Percentiles rank a stretch among this genome's conserved stretches.
These are phyloP conservation scores for Actinomucor elegans DNA, from an alignment of 371 early-diverging fungal genomes.

Conservation along the genomic window DNA sequence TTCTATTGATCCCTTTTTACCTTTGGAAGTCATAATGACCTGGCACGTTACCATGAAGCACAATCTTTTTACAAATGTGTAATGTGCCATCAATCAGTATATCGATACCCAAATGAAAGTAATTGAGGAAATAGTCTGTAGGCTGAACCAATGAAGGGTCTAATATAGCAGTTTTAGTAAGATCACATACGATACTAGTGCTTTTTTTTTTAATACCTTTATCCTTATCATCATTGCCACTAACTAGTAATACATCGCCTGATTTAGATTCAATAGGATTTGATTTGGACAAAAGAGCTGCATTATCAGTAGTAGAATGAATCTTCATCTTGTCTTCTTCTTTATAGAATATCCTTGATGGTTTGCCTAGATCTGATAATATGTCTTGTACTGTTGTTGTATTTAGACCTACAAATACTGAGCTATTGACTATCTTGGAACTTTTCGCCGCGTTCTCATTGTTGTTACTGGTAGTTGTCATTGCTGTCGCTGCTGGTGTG, in stretches of 20 bases:
- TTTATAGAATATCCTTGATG: constrained; percentile 63
- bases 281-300: neutral
- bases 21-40: constrained; percentile 75
- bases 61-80: constrained; percentile 72
- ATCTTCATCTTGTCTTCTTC: constrained; percentile 77
- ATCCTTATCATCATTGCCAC: constrained; percentile 28
- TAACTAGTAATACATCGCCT: constrained; percentile 1
- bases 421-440: constrained; percentile 10
- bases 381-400: constrained; percentile 67
- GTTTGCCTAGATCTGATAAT: constrained; percentile 67
- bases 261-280: constrained; percentile 18
- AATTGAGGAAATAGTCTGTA: constrained; percentile 70
- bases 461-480: constrained; percentile 14
- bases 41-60: constrained; percentile 74
- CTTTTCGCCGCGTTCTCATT: too few species aligned
- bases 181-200: too few species aligned
- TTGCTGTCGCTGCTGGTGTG: neutral
- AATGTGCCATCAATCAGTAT: constrained; percentile 67
- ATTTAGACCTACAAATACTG: constrained; percentile 45
- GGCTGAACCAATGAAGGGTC: constrained; percentile 26
- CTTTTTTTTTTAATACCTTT: constrained; percentile 30
- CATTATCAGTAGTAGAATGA: constrained; percentile 46
- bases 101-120: constrained; percentile 75
- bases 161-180: too few species aligned
- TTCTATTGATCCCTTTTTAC: constrained; percentile 26